Percentiles rank a stretch among this genome's conserved stretches.
Conservation (phyloP, 78 protist species). For the Pigoraptor vietnamica region DNA sequence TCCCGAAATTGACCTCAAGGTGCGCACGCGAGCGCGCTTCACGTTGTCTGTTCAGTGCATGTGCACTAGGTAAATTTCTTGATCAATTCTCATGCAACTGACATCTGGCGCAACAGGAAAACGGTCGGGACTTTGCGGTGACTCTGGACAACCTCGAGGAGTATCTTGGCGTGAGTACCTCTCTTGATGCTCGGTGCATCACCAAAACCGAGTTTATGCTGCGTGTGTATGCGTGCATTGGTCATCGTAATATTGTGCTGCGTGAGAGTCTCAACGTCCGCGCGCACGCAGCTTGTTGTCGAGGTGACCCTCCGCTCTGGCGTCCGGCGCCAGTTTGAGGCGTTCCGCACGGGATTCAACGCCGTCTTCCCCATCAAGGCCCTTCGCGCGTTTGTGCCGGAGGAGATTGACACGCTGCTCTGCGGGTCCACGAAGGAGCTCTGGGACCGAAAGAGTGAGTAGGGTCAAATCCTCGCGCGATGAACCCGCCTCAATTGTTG, state of each 20-base stretch:
- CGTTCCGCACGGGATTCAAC: constrained; percentile 13
- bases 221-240: too few relatives aligned
- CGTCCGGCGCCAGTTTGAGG: not conserved
- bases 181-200: too few relatives aligned
- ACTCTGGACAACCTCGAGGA: constrained; percentile 17
- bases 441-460: not conserved
- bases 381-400: not conserved
- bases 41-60: too few relatives aligned
- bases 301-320: not conserved
- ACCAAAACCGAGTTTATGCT: too few relatives aligned
- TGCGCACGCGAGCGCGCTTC: not conserved
- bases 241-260: too few relatives aligned
- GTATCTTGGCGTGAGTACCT: constrained; percentile 10
- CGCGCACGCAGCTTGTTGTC: not conserved
- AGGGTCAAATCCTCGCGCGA: not conserved
- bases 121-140: not conserved
- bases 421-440: not conserved
- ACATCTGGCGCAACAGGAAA: too few relatives aligned
- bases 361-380: not conserved
- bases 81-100: too few relatives aligned
- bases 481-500: not conserved
- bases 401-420: not conserved
- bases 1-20: constrained; percentile 19
- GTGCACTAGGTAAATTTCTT: too few relatives aligned
- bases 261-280: too few relatives aligned